These are phyloP conservation scores for Malassezia sp. DNA, from an alignment of 1,284 basidiomycete species.

Conservation along the genomic window DNA sequence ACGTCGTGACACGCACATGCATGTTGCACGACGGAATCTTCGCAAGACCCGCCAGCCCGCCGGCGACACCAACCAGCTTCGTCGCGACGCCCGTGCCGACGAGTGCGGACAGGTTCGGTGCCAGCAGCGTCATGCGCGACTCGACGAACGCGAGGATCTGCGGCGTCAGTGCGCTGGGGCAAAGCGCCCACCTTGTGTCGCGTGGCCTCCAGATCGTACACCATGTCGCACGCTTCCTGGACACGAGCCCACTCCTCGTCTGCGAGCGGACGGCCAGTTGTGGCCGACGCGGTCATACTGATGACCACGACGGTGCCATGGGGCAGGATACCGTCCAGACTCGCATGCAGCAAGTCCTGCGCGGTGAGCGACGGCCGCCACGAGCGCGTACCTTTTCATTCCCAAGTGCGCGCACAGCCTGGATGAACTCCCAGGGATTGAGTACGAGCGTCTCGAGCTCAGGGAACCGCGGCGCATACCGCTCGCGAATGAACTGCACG, in stretches of 20 bases:
- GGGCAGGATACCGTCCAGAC: constrained; percentile 67
- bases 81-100: constrained; percentile 96
- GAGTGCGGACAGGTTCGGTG: constrained; percentile 93
- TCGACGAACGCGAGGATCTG: constrained; percentile 97
- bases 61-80: constrained; percentile 91
- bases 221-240: constrained; percentile 72
- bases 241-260: constrained; percentile 68
- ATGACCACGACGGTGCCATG: constrained; percentile 94
- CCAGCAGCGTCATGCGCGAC: constrained; percentile 93
- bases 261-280: constrained; percentile 63
- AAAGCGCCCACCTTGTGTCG: constrained; percentile 54
- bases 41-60: constrained; percentile 75
- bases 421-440: constrained; percentile 83
- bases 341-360: constrained; percentile 66
- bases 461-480: constrained; percentile 89
- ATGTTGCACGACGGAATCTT: constrained; percentile 95
- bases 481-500: constrained; percentile 98
- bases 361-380: no score
- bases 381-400: no score
- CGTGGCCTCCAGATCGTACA: constrained; percentile 72
- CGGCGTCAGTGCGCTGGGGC: neutral
- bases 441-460: constrained; percentile 89
- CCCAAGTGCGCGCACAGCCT: constrained; percentile 73
- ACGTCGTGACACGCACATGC: no score
- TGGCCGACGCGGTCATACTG: constrained; percentile 76